These are phyloP conservation scores for Kentomonas sorsogonicus DNA, from an alignment of 208 protist genomes.

Conservation along the genomic window DNA sequence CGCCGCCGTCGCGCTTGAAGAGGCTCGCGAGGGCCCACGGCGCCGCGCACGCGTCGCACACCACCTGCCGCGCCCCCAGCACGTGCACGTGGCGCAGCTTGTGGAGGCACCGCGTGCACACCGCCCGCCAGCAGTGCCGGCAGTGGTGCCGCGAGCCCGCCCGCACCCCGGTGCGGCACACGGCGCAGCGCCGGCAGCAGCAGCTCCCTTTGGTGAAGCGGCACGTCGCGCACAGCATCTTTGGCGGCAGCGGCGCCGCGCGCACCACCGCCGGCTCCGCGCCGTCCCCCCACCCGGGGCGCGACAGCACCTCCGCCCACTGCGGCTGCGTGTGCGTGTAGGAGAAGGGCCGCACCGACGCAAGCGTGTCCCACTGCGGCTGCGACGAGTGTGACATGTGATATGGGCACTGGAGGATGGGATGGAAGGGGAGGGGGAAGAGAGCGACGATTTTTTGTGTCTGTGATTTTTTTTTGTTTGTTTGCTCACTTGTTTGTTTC, in stretches of 20 bases:
- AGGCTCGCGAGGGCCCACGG: conserved; percentile 46
- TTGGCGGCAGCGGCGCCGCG: conserved; percentile 21
- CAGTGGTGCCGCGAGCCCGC: conserved; percentile 59
- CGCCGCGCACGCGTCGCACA: conserved; percentile 61
- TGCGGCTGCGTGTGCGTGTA: conserved; percentile 61
- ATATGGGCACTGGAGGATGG: background rate
- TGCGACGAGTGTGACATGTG: conserved; percentile 9
- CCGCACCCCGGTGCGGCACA: conserved; percentile 26
- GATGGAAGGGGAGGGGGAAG: background rate
- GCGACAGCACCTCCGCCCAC: conserved; percentile 20
- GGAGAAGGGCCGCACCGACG: conserved; percentile 21
- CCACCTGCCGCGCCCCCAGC: conserved; percentile 27
- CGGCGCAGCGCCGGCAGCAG: conserved; percentile 35
- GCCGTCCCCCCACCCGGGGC: background rate
- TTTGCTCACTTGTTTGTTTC: background rate
- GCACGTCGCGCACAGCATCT: conserved; percentile 42
- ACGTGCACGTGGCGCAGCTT: conserved; percentile 47
- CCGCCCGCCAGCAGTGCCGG: conserved; percentile 57
- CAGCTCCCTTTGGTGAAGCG: conserved; percentile 36
- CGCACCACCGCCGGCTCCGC: conserved; percentile 17
- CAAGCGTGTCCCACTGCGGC: conserved; percentile 35
- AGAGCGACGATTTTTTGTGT: background rate
- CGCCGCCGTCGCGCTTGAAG: conserved; percentile 21
- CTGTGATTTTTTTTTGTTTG: conserved; percentile 1
- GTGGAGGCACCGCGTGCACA: conserved; percentile 52